Evolutionary conservation across 306 rosid species (phyloP).

Genomic region (Delonix regia): DNA sequence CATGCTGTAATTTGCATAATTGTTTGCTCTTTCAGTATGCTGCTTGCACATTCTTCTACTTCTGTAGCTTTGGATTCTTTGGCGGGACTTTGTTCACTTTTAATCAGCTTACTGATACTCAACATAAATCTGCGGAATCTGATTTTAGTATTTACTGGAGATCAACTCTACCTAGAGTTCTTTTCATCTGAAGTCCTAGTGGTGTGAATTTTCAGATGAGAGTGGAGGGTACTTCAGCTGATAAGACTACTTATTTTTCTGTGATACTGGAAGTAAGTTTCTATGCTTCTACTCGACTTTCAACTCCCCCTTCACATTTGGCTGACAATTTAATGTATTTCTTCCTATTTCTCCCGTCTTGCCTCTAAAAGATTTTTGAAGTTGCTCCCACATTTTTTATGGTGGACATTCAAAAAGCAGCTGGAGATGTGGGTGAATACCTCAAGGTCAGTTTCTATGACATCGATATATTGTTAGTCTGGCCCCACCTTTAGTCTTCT

Average conservation of each 20-base stretch:
- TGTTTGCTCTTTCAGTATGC: constrained; percentile 5
- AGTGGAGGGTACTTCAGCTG: constrained; percentile 77
- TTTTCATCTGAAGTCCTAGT: constrained; percentile 10
- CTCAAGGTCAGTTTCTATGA: constrained; percentile 64
- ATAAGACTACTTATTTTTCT: constrained; percentile 69
- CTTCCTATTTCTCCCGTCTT: constrained; percentile 9
- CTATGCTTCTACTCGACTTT: constrained; percentile 11
- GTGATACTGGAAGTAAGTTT: constrained; percentile 81
- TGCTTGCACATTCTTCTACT: neutral
- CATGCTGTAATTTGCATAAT: constrained; percentile 9
- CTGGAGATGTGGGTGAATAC: constrained; percentile 82
- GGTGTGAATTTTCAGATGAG: constrained; percentile 72
- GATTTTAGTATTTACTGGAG: neutral
- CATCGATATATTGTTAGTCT: neutral
- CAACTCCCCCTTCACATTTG: neutral
- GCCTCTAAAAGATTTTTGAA: constrained; percentile 63
- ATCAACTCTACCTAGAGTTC: constrained; percentile 1
- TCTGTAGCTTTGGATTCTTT: constrained; percentile 16
- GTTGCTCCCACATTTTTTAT: constrained; percentile 86
- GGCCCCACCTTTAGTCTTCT: neutral
- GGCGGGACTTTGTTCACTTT: constrained; percentile 2
- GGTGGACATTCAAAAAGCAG: constrained; percentile 89
- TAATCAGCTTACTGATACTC: neutral
- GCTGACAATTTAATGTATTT: neutral
- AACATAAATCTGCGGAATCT: neutral